Conservation (phyloP, 805 yeast genomes). For the Metschnikowia reukaufii region DNA sequence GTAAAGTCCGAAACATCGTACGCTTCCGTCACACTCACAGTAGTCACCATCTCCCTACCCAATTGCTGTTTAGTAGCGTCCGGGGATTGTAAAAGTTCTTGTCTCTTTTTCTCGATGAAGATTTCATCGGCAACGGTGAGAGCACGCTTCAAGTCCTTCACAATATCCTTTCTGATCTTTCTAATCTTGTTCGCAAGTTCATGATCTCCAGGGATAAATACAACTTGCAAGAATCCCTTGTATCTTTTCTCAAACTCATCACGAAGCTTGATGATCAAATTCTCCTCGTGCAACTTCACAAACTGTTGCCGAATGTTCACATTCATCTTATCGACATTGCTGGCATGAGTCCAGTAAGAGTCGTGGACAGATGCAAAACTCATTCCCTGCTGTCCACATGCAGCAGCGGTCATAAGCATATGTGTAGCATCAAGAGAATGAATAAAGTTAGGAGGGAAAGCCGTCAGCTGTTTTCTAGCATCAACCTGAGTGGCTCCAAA, state of each 20-base stretch:
- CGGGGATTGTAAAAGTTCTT: conserved; percentile 50
- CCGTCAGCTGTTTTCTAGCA: conserved; percentile 84
- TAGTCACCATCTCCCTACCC: conserved; percentile 63
- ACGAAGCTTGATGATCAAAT: conserved; percentile 67
- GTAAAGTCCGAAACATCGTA: conserved; percentile 28
- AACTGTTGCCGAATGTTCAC: conserved; percentile 71
- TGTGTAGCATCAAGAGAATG: conserved; percentile 97
- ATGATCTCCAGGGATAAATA: conserved; percentile 52
- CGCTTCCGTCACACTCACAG: conserved; percentile 56
- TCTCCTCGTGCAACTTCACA: conserved; percentile 70
- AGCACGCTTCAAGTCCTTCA: conserved; percentile 50
- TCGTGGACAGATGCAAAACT: conserved; percentile 95
- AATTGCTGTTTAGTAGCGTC: conserved; percentile 48
- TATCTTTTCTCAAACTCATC: conserved; percentile 83
- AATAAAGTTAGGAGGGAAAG: conserved; percentile 93
- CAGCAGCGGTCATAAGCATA: conserved; percentile 85
- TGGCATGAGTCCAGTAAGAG: conserved; percentile 97
- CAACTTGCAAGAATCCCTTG: conserved; percentile 62
- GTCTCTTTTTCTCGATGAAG: conserved; percentile 64
- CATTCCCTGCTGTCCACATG: conserved; percentile 63
- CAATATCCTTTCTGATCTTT: conserved; percentile 49
- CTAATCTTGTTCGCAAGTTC: conserved; percentile 52
- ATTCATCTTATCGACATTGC: conserved; percentile 75
- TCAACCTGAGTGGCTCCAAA: conserved; percentile 78
- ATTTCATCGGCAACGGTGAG: conserved; percentile 73